These are phyloP conservation scores for Venturia effusa DNA, from an alignment of 2,329 filamentous ascomycete species.

Conservation along the genomic window DNA sequence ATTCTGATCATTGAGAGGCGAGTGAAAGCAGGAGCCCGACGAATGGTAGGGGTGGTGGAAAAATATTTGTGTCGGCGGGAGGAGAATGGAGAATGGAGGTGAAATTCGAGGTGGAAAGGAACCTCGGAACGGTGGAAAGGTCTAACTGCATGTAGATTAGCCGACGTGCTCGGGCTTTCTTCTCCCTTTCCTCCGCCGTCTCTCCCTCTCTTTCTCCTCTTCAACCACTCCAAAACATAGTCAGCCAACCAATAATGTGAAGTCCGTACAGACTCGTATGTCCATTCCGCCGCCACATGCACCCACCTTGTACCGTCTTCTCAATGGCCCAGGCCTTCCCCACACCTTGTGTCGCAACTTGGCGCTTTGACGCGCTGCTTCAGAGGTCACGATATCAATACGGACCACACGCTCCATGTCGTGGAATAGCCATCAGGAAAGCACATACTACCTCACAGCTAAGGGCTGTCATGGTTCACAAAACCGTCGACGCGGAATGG, in stretches of 20 bases:
- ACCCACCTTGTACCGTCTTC: background rate
- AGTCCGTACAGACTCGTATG: too few relatives aligned
- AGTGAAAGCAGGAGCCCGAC: background rate
- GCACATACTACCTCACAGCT: background rate
- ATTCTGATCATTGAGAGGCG: background rate
- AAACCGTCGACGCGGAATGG: background rate
- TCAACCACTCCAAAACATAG: too few relatives aligned
- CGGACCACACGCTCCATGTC: background rate
- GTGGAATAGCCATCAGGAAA: background rate
- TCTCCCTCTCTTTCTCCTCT: background rate
- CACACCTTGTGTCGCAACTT: background rate
- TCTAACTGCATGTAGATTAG: background rate
- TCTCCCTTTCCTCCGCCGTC: background rate
- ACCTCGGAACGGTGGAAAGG: too few relatives aligned
- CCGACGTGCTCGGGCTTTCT: background rate
- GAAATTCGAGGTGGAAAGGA: too few relatives aligned
- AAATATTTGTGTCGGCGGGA: too few relatives aligned
- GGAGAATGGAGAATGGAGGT: background rate
- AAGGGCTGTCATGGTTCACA: too few relatives aligned
- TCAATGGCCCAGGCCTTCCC: background rate
- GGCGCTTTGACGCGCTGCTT: background rate
- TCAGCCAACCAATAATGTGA: too few relatives aligned
- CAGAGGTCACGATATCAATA: background rate
- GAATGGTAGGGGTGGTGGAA: background rate
- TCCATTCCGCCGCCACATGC: background rate